A percentile compares a stretch with the other conserved stretches of the same genome.
These are phyloP conservation scores for Auricularia heimuer DNA, from an alignment of 768 basidiomycete species.

Conservation along the genomic window DNA sequence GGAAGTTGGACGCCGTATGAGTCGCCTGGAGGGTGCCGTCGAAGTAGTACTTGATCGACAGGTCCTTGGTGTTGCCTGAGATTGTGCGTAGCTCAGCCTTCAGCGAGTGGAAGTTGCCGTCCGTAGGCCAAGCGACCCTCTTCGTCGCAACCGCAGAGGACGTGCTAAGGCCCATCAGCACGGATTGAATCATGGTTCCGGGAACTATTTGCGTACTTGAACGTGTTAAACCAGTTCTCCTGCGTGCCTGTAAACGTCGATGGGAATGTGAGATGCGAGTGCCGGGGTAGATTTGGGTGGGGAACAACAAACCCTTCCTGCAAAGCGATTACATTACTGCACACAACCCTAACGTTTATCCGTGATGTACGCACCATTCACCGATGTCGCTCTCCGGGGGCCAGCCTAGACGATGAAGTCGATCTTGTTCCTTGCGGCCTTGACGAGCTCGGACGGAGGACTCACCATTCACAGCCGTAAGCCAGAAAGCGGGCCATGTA, in stretches of 20 bases:
- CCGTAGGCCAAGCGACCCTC: constrained; percentile 32
- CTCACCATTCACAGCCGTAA: constrained; percentile 6
- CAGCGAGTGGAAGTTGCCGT: constrained; percentile 34
- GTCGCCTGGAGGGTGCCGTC: constrained; percentile 28
- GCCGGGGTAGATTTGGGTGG: too few relatives aligned
- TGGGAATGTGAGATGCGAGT: not conserved
- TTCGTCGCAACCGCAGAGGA: constrained; percentile 31
- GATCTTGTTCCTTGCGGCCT: too few relatives aligned
- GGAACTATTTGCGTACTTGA: constrained; percentile 17
- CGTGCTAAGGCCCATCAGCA: constrained; percentile 15
- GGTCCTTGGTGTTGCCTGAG: constrained; percentile 27
- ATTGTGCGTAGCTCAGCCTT: constrained; percentile 31
- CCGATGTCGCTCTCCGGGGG: constrained; percentile 36
- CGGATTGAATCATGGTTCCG: not conserved
- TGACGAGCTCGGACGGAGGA: constrained; percentile 15
- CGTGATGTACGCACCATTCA: constrained; percentile 23
- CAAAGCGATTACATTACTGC: too few relatives aligned
- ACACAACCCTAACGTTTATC: constrained; percentile 21
- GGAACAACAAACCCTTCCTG: not conserved
- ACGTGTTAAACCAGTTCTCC: constrained; percentile 33
- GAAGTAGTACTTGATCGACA: constrained; percentile 34
- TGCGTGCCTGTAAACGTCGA: constrained; percentile 4
- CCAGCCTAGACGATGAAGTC: constrained; percentile 21
- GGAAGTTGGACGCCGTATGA: constrained; percentile 32
- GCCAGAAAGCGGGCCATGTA: constrained; percentile 39